Evolutionary conservation across 768 basidiomycete species (phyloP).

Genomic region (Kondoa subrosea): DNA sequence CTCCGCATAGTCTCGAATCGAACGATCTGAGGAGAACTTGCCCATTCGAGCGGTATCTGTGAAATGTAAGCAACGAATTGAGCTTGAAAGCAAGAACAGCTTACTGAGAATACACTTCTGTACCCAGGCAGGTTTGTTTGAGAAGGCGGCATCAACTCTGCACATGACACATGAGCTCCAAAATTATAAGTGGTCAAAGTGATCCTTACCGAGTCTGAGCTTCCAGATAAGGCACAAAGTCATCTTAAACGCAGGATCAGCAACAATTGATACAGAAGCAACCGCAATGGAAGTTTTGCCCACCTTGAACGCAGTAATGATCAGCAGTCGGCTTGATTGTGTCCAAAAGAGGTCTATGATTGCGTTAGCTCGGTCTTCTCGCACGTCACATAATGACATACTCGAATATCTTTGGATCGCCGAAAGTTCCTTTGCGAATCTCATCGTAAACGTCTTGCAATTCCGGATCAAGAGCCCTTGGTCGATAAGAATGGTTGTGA

Average conservation of each 20-base stretch:
- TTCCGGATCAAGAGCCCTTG: constrained; percentile 55
- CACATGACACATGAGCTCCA: constrained; percentile 63
- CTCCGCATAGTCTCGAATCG: neutral
- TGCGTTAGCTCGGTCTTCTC: constrained; percentile 28
- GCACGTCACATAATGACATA: constrained; percentile 35
- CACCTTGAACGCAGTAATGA: constrained; percentile 21
- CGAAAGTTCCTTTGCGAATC: constrained; percentile 62
- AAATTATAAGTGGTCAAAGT: neutral
- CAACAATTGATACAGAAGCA: too few species aligned
- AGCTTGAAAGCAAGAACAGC: too few species aligned
- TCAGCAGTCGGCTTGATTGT: neutral
- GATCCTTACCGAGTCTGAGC: constrained; percentile 1
- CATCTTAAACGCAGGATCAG: too few species aligned
- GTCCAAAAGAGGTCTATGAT: neutral
- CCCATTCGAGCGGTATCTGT: constrained; percentile 58
- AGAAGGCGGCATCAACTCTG: constrained; percentile 79
- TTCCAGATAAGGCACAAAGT: constrained; percentile 42
- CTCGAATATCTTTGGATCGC: constrained; percentile 63
- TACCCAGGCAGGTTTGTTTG: constrained; percentile 69
- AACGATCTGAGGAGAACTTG: constrained; percentile 87
- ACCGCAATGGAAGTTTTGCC: too few species aligned
- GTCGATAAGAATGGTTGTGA: constrained; percentile 68
- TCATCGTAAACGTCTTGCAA: constrained; percentile 61
- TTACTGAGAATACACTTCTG: constrained; percentile 60
- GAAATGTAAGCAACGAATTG: too few species aligned